Evolutionary conservation across 305 asterid species (phyloP).

Genomic region (Rubia balearica): DNA sequence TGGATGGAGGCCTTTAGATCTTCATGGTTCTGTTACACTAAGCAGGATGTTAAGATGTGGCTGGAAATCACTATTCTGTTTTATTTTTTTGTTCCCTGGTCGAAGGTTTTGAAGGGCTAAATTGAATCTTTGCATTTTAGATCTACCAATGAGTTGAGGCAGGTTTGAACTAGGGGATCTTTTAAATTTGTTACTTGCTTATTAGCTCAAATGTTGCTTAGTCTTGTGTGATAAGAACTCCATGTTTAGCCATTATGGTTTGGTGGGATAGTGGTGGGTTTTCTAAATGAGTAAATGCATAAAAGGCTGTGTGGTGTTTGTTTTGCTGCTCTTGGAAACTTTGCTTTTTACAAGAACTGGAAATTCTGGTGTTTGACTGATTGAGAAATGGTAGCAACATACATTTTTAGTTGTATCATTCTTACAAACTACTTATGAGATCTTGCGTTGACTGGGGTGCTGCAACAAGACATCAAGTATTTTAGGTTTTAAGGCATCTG

Average conservation of each 20-base stretch:
- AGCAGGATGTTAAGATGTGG: too few species aligned
- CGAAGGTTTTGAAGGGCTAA: too few species aligned
- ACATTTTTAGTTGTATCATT: not conserved
- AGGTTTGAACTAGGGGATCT: too few species aligned
- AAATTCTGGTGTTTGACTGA: not conserved
- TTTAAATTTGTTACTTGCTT: too few species aligned
- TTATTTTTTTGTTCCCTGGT: too few species aligned
- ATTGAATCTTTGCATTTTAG: not conserved
- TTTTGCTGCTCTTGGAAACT: too few species aligned
- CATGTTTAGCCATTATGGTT: not conserved
- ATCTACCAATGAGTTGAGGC: not conserved
- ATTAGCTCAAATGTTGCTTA: too few species aligned
- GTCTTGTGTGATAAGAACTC: not conserved
- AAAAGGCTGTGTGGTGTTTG: not conserved
- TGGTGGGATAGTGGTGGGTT: not conserved
- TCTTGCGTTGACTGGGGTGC: not conserved
- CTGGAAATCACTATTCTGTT: too few species aligned
- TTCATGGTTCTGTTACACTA: too few species aligned
- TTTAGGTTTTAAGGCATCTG: not conserved
- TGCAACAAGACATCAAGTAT: too few species aligned
- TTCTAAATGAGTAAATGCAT: not conserved
- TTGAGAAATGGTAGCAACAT: not conserved
- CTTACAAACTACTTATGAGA: not conserved
- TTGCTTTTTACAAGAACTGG: not conserved
- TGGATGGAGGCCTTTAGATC: not conserved